Base-by-base conservation (phyloP, 2,329 filamentous ascomycete species). In the Sarocladium kiliense region DNA sequence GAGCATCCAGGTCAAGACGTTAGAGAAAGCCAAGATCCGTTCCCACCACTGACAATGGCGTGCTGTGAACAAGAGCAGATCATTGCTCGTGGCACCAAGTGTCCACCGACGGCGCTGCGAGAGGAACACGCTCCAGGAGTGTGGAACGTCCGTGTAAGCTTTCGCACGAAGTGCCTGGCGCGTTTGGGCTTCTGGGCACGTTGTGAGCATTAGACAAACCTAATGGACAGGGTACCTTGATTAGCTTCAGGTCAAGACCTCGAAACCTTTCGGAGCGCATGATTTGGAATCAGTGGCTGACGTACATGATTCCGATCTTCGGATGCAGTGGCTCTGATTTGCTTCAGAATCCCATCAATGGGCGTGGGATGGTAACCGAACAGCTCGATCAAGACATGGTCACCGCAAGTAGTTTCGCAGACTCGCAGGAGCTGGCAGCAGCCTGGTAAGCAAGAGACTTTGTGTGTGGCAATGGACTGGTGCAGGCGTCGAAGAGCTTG, bases 101-200 rank as follows among this genome's bases (percentile, higher is more conserved):
- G 63, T 62, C 63, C 63, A 64, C 11, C 62, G 62, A 1, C 62
- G 61, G 12, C 62, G 62, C 50, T 64, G 63, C 14, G 63, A 64
- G 3, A 74, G 61, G 56, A 74, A 76, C 27, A 75, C 72, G 25
- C 65, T 68, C 63, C 70, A 66, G 18, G 64, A 64, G 55, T 70
- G 66, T 1, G 71, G 71, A 10, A 72, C 71, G 53, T 71, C 68
- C 2, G 72, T 74, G 58, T 64, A 73, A 9, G 72, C 72, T 23
- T 66, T 63, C 5, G 73, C 72, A n/a, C 64, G 61, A 7, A 75
- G 61, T 0, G 72, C 71, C 57, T 75, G 73, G 1, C 70, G 63
- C 4, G 71, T 75, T 37, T 66, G 65, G 3, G 66, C 66, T 39
- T 71, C 60, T 2, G 71, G 70, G 39, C 64, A 70, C 1, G 58